Evolutionary conservation across 345 rosid genomes (phyloP).

Genomic region (Fremontodendron californicum): DNA sequence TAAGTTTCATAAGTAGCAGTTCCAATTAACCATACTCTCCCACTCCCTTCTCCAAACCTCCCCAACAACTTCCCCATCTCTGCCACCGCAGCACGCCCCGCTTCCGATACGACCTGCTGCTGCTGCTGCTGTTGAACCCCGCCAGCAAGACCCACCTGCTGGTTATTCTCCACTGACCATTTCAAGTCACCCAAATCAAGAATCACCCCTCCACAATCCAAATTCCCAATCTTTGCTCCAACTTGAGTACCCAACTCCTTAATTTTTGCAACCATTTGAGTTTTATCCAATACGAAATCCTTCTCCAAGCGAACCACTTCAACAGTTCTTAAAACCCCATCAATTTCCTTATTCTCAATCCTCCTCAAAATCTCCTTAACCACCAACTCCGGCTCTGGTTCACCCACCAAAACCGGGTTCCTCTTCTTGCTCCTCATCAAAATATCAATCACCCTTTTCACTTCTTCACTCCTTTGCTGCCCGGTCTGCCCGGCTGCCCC

Average conservation of each 20-base stretch:
- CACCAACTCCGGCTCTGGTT: constrained; percentile 63
- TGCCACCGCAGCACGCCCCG: constrained; percentile 44
- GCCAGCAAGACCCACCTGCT: constrained; percentile 21
- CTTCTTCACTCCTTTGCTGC: constrained; percentile 59
- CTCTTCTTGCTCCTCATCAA: constrained; percentile 56
- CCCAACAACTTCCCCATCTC: constrained; percentile 45
- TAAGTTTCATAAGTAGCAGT: constrained; percentile 78
- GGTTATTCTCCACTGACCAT: constrained; percentile 62
- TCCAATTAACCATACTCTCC: constrained; percentile 74
- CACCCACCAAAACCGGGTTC: constrained; percentile 92
- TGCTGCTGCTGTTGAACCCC: constrained; percentile 34
- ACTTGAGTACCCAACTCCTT: constrained; percentile 52
- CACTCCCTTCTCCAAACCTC: constrained; percentile 30
- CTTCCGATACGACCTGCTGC: constrained; percentile 38
- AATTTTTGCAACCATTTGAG: constrained; percentile 41
- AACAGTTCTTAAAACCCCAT: constrained; percentile 50
- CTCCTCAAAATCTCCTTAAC: constrained; percentile 61
- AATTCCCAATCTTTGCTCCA: constrained; percentile 44
- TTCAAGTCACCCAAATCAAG: constrained; percentile 89
- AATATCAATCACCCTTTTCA: constrained; percentile 60
- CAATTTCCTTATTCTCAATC: constrained; percentile 63
- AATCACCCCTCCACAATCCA: constrained; percentile 54
- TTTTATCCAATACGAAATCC: constrained; percentile 47
- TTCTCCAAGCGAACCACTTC: constrained; percentile 61
- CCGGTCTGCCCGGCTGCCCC: constrained; percentile 25